phyloP scores from a whole-genome alignment of 306 rosid genomes.

The Dalbergia oliveri region DNA sequence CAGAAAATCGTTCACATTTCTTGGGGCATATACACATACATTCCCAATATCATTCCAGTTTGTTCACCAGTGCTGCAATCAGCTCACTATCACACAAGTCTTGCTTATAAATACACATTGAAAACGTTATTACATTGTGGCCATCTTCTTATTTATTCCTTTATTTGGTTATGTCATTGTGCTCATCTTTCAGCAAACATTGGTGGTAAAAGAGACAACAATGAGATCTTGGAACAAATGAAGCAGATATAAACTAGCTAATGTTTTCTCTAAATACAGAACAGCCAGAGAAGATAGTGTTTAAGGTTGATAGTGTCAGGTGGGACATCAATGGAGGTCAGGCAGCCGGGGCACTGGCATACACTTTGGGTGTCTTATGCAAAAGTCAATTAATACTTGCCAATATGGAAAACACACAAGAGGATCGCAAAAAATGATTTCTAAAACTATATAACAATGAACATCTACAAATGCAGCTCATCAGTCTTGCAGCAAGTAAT shows the following conservation, averaged over 20 bases:
- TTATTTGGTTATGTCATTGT: conserved; percentile 2
- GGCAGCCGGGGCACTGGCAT: background rate
- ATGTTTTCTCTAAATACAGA: background rate
- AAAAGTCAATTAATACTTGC: background rate
- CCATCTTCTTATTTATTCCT: background rate
- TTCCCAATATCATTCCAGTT: background rate
- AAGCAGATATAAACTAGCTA: background rate
- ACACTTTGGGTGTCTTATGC: background rate
- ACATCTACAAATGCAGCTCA: conserved; percentile 10
- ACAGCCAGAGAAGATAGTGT: background rate
- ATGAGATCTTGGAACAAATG: background rate
- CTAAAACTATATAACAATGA: background rate
- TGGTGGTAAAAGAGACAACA: background rate
- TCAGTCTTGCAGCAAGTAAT: background rate
- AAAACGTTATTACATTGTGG: background rate
- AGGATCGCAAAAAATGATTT: background rate
- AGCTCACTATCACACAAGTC: background rate
- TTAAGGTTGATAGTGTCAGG: background rate
- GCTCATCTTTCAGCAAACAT: background rate
- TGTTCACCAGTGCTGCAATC: conserved; percentile 19
- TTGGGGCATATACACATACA: background rate
- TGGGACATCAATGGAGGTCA: background rate
- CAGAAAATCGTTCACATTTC: conserved; percentile 4
- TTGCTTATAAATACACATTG: background rate
- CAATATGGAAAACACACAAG: background rate